These are phyloP conservation scores for Xerocomus spinulosus DNA, from an alignment of 768 basidiomycete genomes.

Conservation along the genomic window DNA sequence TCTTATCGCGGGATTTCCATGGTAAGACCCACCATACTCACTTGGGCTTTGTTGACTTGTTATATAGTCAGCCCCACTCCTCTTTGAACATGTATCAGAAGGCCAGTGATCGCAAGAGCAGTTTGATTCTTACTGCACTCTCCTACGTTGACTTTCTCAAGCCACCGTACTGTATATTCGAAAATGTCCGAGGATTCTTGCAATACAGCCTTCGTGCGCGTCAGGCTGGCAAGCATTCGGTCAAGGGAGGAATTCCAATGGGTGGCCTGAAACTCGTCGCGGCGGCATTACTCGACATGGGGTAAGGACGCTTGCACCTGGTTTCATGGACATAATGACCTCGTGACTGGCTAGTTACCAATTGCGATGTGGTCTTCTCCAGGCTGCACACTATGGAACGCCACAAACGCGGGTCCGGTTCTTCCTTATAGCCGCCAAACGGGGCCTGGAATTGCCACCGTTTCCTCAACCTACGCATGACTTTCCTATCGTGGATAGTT, in stretches of 20 bases:
- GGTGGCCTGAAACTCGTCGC: constrained; percentile 70
- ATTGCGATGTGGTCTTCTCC: constrained; percentile 38
- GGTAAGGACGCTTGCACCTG: constrained; percentile 36
- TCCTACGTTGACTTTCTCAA: constrained; percentile 40
- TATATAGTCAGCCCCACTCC: constrained; percentile 71
- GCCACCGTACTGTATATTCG: constrained; percentile 44
- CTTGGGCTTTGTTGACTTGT: constrained; percentile 2
- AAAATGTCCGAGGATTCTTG: constrained; percentile 47
- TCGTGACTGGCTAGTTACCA: constrained; percentile 35
- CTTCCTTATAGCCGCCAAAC: constrained; percentile 44
- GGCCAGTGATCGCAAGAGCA: constrained; percentile 64
- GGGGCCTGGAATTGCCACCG: constrained; percentile 33
- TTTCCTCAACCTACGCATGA: constrained; percentile 43
- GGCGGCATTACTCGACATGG: constrained; percentile 58
- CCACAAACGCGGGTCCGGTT: constrained; percentile 44
- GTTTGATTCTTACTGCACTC: constrained; percentile 57
- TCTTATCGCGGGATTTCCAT: constrained; percentile 71
- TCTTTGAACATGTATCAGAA: constrained; percentile 64
- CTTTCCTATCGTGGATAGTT: constrained; percentile 35
- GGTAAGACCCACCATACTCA: constrained; percentile 36
- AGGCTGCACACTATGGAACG: constrained; percentile 46
- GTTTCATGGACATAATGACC: not conserved
- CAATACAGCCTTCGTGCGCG: constrained; percentile 35
- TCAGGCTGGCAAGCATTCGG: constrained; percentile 38
- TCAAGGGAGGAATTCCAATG: constrained; percentile 62